Conservation (phyloP, 306 rosid genomes). For the Trichosanthes truncata region DNA sequence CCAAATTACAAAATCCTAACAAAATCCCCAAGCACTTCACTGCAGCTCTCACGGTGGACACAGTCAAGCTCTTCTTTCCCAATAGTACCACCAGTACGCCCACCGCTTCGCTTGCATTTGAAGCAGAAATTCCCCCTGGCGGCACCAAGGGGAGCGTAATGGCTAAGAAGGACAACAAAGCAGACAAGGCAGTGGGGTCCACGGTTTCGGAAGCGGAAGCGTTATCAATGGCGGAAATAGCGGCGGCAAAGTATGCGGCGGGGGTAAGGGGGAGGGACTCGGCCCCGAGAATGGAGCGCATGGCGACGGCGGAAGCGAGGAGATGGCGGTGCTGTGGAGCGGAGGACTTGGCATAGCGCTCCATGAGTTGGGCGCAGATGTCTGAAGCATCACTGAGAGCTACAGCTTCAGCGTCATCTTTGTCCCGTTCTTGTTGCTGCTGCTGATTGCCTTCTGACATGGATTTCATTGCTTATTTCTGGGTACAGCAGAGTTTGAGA, state of each 20-base stretch:
- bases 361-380: slow-evolving; percentile 80
- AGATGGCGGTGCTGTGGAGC: slow-evolving; percentile 91
- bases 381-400: slow-evolving; percentile 41
- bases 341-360: slow-evolving; percentile 69
- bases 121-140: slow-evolving; percentile 18
- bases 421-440: slow-evolving; percentile 9
- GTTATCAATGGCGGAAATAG: slow-evolving; percentile 42
- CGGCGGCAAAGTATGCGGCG: slow-evolving; percentile 59
- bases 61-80: slow-evolving; percentile 37
- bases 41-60: slow-evolving; percentile 47
- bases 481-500: neutral
- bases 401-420: slow-evolving; percentile 21
- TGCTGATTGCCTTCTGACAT: slow-evolving; percentile 35
- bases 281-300: slow-evolving; percentile 51
- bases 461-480: neutral
- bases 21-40: slow-evolving; percentile 74
- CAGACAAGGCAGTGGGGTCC: slow-evolving; percentile 49
- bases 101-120: slow-evolving; percentile 43
- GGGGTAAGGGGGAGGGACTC: slow-evolving; percentile 74
- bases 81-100: slow-evolving; percentile 30
- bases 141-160: slow-evolving; percentile 50
- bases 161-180: slow-evolving; percentile 58
- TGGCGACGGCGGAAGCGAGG: slow-evolving; percentile 66
- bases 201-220: slow-evolving; percentile 23
- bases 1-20: slow-evolving; percentile 70